Base-by-base conservation (phyloP, 768 basidiomycete genomes). In the Trametes meyenii region DNA sequence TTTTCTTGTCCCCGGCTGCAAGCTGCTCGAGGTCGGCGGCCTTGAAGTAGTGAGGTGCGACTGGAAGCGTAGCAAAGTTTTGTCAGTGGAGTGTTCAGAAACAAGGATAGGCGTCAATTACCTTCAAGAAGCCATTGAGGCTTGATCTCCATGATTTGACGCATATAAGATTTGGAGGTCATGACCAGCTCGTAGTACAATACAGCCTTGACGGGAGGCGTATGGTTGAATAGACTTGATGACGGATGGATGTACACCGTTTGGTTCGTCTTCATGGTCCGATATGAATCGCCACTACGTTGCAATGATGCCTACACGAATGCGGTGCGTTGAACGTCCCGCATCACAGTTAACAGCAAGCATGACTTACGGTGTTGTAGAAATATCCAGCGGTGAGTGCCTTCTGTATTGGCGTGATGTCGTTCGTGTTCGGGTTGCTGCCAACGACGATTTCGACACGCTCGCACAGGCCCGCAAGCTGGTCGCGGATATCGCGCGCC, bases 141-240 rank as follows among this genome's bases (percentile, higher is more conserved):
- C 72, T 98, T 98, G 71, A 98, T 98, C 69, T 98, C 97, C 95
- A 98, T 98, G 40, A 95, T 83, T 81, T 98, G 96, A 82, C 93
- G 82, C 85, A 98, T 90, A 71, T 97, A 99, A 35, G 97, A 98
- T 76, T 98, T 98, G 40, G 89, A 89, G 8, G 97, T 99, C 84
- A 96, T 90, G 23, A 99, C 96, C 23, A 99, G 84, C 74, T 98
- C 97, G 71, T 98, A 98, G 75, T 98, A 99, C 49, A 97, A 73
- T 11, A 98, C 72, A 16, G 92, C 90, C 72, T 89, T 91, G 13
- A 94, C 85, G 0, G 97, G 97, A 1, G 97, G 97, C 67, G 98
- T 96, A 72, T 88, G 86, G 68, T 98, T 92, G 85, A 98, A 97
- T 63, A 99, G 75, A 72, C 92, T 89, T 5, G 95, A 96, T 0